Evolutionary conservation across 805 yeast species (phyloP).

Genomic region (Candida ulmi): DNA sequence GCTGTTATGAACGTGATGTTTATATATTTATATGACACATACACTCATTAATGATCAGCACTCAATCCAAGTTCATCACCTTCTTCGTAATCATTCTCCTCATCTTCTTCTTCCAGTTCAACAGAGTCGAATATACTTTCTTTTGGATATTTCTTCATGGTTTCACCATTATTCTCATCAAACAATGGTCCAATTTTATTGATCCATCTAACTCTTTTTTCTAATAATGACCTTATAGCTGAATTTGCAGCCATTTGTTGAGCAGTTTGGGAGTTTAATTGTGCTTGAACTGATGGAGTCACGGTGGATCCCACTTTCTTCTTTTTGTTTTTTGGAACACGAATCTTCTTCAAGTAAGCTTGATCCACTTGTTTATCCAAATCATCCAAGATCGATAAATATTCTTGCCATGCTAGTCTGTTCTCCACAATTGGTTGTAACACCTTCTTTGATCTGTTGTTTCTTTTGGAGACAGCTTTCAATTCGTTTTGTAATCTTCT

Average conservation of each 20-base stretch:
- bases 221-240: conserved; percentile 73
- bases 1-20: no score
- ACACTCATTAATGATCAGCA: neutral
- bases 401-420: conserved; percentile 93
- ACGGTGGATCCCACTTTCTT: conserved; percentile 25
- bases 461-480: conserved; percentile 52
- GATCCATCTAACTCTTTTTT: conserved; percentile 87
- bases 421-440: conserved; percentile 74
- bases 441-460: conserved; percentile 59
- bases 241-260: conserved; percentile 71
- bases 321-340: conserved; percentile 54
- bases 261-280: conserved; percentile 28
- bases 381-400: conserved; percentile 82
- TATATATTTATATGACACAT: no score
- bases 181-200: conserved; percentile 85
- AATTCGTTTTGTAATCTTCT: conserved; percentile 67
- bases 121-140: conserved; percentile 46
- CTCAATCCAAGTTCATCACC: neutral
- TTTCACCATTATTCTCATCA: conserved; percentile 43
- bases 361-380: conserved; percentile 96
- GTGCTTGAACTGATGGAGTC: conserved; percentile 27
- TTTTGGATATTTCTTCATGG: conserved; percentile 73
- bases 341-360: conserved; percentile 76
- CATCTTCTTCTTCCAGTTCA: conserved; percentile 36
- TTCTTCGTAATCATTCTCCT: conserved; percentile 21